Evolutionary conservation across 345 rosid species (phyloP).

Genomic region (Pugionium cornutum): DNA sequence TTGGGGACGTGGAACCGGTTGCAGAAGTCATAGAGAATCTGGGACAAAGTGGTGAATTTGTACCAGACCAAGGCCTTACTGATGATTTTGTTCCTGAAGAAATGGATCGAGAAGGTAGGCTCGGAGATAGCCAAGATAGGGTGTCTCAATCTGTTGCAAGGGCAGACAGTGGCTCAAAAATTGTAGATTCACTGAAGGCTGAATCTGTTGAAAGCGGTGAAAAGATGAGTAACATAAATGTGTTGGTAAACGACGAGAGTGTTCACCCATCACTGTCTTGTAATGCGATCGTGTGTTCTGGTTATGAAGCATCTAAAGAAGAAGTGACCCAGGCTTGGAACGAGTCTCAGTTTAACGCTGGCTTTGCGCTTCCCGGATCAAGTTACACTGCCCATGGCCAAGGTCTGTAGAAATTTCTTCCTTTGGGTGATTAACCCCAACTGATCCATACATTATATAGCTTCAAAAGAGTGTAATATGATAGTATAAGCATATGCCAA

Average conservation of each 20-base stretch:
- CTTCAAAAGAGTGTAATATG: not conserved
- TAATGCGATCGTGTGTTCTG: slow-evolving; percentile 72
- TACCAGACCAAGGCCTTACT: slow-evolving; percentile 79
- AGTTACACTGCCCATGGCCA: slow-evolving; percentile 74
- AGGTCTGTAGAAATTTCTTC: slow-evolving; percentile 42
- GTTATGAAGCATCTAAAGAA: slow-evolving; percentile 68
- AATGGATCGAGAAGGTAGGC: slow-evolving; percentile 74
- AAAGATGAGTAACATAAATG: slow-evolving; percentile 64
- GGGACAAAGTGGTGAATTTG: slow-evolving; percentile 98
- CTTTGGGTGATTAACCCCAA: not conserved
- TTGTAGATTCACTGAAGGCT: slow-evolving; percentile 83
- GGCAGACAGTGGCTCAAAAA: slow-evolving; percentile 96
- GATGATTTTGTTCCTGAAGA: slow-evolving; percentile 87
- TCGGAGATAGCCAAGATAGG: slow-evolving; percentile 93
- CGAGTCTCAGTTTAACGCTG: slow-evolving; percentile 63
- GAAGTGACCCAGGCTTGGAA: slow-evolving; percentile 70
- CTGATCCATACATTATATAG: not conserved
- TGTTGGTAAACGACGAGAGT: slow-evolving; percentile 48
- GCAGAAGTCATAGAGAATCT: slow-evolving; percentile 89
- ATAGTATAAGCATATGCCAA: slow-evolving; percentile 7
- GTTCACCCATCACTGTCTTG: slow-evolving; percentile 91
- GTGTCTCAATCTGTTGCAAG: slow-evolving; percentile 73
- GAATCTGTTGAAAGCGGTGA: slow-evolving; percentile 97
- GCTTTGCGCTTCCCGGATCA: slow-evolving; percentile 62
- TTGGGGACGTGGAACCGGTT: slow-evolving; percentile 91